Evolutionary conservation across 768 basidiomycete species (phyloP).

Genomic region (Termitomyces sp.): DNA sequence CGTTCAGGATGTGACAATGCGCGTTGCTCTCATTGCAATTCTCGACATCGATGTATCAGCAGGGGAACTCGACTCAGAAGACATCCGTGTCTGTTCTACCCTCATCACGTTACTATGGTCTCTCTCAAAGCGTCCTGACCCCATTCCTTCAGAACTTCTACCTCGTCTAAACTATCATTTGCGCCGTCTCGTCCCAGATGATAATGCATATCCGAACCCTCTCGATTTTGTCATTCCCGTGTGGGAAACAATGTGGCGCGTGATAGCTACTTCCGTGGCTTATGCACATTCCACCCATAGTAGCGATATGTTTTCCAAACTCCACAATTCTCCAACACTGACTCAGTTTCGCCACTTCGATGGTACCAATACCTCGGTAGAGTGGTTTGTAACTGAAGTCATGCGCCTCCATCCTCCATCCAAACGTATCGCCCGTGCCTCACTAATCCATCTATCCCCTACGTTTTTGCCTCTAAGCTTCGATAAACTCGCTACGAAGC

Average conservation of each 20-base stretch:
- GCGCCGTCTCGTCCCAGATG: constrained; percentile 36
- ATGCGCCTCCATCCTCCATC: constrained; percentile 52
- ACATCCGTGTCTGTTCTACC: constrained; percentile 32
- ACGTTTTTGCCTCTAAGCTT: not conserved
- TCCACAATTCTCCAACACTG: constrained; percentile 28
- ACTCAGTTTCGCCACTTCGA: constrained; percentile 24
- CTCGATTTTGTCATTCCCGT: constrained; percentile 53
- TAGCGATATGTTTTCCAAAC: constrained; percentile 28
- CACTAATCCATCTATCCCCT: not conserved
- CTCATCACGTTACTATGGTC: constrained; percentile 47
- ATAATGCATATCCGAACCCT: constrained; percentile 30
- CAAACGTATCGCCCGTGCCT: constrained; percentile 36
- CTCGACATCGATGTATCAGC: constrained; percentile 28
- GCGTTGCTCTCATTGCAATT: constrained; percentile 38
- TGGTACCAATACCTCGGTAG: constrained; percentile 23
- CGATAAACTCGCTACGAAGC: not conserved
- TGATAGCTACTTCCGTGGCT: constrained; percentile 43
- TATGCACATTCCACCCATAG: constrained; percentile 25
- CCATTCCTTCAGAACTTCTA: constrained; percentile 29
- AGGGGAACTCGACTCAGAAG: constrained; percentile 23
- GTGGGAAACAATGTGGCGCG: constrained; percentile 63
- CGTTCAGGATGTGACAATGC: constrained; percentile 42
- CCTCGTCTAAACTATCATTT: constrained; percentile 32
- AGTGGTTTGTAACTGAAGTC: constrained; percentile 37
- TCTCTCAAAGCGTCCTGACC: constrained; percentile 34